Base-by-base conservation (phyloP, 352 stramenopile species). In the Globisporangium abappressorium region DNA sequence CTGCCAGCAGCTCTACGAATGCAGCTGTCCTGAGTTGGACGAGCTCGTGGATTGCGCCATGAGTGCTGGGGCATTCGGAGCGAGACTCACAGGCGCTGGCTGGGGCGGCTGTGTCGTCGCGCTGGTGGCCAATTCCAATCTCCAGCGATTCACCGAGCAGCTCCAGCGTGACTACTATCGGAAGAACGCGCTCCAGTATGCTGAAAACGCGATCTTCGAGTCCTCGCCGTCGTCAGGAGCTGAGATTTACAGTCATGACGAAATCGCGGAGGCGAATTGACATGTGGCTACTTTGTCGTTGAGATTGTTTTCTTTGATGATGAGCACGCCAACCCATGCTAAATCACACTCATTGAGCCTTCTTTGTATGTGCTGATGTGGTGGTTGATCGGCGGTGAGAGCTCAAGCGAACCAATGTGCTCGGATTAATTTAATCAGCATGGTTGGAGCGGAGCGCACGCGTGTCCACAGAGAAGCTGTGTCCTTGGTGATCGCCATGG, bases 21-120 rank as follows among this genome's bases (percentile, higher is more conserved):
- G 86, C 71, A 93, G 82, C 26, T 94, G 85, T 36, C 58, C 70
- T 0, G 85, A 90, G 62, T 69, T 97, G 30, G 88, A 97, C 46
- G 59, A 62, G 36, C 71, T 97, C n/a, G 82, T 93, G 15, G 72
- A 73, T 30, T 76, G 72, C 33, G 75, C 73, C 47, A 70, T 74
- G 22, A 55, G 65, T 1, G 75, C 65, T 46, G 85, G 86, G 20
- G 87, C 89, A 22, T 66, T 92, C 8, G 87, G 89, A 9, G 83
- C 84, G 11, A 78, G 87, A 20, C 67, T 97, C 26, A 95, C 86
- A 12, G 89, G 89, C 43, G 89, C 89, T 67, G 89, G 89, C 1
- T 95, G 89, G 89, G 89, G 89, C 66, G 89, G 89, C 36, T 97
- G 86, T 69, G 78, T 84, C 1, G 84, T 97, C 9, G 70, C 80